Conservation (phyloP, 345 rosid genomes). For the Triadica sebifera region DNA sequence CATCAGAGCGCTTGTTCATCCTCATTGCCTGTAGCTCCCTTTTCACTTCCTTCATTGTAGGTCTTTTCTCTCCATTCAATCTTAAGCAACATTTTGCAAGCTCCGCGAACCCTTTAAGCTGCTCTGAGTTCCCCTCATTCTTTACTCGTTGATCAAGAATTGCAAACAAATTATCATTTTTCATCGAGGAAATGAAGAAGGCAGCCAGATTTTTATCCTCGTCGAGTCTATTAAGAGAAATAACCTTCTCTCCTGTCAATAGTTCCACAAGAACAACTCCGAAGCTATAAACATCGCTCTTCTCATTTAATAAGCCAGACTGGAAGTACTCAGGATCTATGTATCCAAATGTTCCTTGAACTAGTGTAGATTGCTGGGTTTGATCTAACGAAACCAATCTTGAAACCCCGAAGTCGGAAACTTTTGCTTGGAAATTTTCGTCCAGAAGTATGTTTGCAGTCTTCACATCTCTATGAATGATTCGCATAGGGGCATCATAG, state of each 20-base stretch:
- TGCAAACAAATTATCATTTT: background rate
- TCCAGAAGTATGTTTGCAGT: slow-evolving; percentile 23
- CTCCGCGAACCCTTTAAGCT: background rate
- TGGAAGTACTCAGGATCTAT: slow-evolving; percentile 18
- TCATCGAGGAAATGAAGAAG: background rate
- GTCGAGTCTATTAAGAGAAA: slow-evolving; percentile 14
- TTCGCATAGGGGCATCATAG: slow-evolving; percentile 11
- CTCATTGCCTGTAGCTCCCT: background rate
- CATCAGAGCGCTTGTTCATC: background rate
- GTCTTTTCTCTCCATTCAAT: background rate
- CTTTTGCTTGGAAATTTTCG: slow-evolving; percentile 15
- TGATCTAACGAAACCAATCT: background rate
- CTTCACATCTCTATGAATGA: slow-evolving; percentile 28
- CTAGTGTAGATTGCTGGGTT: background rate
- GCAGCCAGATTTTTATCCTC: background rate
- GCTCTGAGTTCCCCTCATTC: background rate
- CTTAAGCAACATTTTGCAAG: background rate
- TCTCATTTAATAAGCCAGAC: background rate
- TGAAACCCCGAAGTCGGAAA: slow-evolving; percentile 3
- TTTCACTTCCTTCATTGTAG: background rate
- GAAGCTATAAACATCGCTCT: slow-evolving; percentile 2
- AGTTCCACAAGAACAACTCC: slow-evolving; percentile 3
- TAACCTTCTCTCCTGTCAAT: slow-evolving; percentile 27
- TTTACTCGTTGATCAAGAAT: background rate
- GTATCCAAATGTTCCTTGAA: slow-evolving; percentile 29